Base-by-base conservation (phyloP, 768 basidiomycete species). In the Amanita rubescens region DNA sequence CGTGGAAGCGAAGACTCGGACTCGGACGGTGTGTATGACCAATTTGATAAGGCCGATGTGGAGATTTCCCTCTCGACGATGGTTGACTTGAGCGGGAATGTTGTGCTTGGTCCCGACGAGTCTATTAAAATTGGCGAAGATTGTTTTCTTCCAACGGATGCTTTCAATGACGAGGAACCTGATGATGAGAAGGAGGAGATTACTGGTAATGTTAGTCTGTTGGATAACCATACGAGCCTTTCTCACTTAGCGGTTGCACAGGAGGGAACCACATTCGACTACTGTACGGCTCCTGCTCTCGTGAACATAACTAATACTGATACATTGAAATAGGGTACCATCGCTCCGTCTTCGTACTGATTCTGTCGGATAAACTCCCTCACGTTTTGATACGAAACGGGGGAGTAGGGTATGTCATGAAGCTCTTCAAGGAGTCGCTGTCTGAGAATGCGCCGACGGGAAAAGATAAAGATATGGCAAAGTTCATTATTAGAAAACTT, bases 301-400 rank as follows among this genome's bases (percentile, higher is more conserved):
- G 5, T 34, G 22, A 39, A 44, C n/a, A 38, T 37, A 22, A 22
- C 1, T 10, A 24, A 20, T 46, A 19, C 39, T 62, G 60, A 55
- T 54, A 59, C 57, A 51, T 20, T 44, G 60, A n/a, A 30, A 30
- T 30, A 67, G 66, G 56, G 54, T 65, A 67, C 49, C 59, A 54
- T 15, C 58, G 63, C 8, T 68, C 71, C 2, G 70, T 68, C 15
- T 58, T 73, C 8, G 54, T 74, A 15, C 37, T 74, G 15, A 58
- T 63, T 25, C 65, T 53, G n/a, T 39, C 62, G 37, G 57, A 59
- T 15, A 57, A 64, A 30, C 27, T 41, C 15, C 24, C 12, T 19
- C n/a, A 41, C n/a, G 37, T 52, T 42, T 20, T 52, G 10, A 37
- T 27, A 11, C 15, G 15, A 14, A 30, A 30, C 17, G 20, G 30